Conservation (phyloP, 2,329 filamentous ascomycete genomes). For the Tolypocladium endophyticum region DNA sequence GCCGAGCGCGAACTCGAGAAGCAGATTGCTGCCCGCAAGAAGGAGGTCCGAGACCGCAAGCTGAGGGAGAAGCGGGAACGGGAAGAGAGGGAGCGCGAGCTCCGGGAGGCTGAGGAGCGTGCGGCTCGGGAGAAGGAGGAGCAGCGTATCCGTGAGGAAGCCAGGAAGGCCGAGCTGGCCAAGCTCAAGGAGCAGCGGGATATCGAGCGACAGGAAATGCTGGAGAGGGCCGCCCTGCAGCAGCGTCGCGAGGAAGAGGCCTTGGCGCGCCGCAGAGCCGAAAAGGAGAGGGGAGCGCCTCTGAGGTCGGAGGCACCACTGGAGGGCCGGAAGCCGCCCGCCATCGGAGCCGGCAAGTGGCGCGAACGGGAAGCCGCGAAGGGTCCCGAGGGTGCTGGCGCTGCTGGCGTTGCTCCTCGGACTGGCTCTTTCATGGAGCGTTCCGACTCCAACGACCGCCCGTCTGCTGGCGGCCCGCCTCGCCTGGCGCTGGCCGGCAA, state of each 20-base stretch:
- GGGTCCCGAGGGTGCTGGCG: slow-evolving; percentile 15
- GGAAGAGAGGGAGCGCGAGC: slow-evolving; percentile 71
- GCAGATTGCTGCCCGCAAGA: slow-evolving; percentile 78
- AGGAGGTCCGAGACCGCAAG: slow-evolving; percentile 76
- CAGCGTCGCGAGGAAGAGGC: slow-evolving; percentile 81
- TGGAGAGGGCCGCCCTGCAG: slow-evolving; percentile 59
- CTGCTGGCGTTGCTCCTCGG: slow-evolving; percentile 6
- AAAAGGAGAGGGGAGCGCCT: slow-evolving; percentile 39
- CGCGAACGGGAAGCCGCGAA: slow-evolving; percentile 27
- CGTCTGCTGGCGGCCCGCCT: slow-evolving; percentile 39
- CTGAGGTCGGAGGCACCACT: slow-evolving; percentile 10
- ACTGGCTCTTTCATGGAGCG: slow-evolving; percentile 27
- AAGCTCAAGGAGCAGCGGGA: slow-evolving; percentile 57
- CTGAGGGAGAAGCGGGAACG: slow-evolving; percentile 73
- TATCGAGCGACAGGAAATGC: slow-evolving; percentile 55
- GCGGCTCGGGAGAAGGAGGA: slow-evolving; percentile 75
- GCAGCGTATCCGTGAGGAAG: slow-evolving; percentile 67
- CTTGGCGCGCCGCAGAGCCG: slow-evolving; percentile 60
- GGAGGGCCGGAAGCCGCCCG: slow-evolving; percentile 20
- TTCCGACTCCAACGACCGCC: slow-evolving; percentile 36
- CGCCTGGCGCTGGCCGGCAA: slow-evolving; percentile 49
- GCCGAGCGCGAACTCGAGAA: slow-evolving; percentile 89
- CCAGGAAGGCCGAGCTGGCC: slow-evolving; percentile 60
- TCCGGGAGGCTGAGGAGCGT: slow-evolving; percentile 79
- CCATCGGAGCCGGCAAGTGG: slow-evolving; percentile 29